Evolutionary conservation across 371 early-diverging fungal genomes (phyloP), one percentile per base, ranked within the genome.

Genomic region (Syncephalis plumigaleata): DNA sequence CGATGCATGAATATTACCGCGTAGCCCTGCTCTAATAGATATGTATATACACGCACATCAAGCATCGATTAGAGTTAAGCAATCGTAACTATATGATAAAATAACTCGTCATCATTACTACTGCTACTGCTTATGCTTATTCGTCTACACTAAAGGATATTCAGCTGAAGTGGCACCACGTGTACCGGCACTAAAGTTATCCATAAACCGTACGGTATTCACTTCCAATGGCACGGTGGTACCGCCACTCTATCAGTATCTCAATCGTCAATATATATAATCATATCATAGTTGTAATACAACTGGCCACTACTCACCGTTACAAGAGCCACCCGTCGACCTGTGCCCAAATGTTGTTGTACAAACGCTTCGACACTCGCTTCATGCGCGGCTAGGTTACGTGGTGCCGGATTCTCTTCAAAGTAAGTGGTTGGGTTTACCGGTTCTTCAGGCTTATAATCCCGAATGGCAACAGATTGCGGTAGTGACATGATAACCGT

Each of bases 181-280:
- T 2, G 85, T 93, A 22, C 98, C 98, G 13, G 86, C 90, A 48
- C 86, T 84, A 59, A 98, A 96, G 69, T 98, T 98, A 65, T 98
- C 98, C 49, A 98, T 77, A 61, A 94, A 98, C n/a, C 98, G 82
- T 24, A 98, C 97, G 4, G 94, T 98, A 53, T 95, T 79, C 50
- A 81, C 78, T 58, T 98, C 97, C 15, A 98, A 66, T 16, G 95
- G 97, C 15, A 95, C 95, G 0, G 90, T 92, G 1, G 98, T 98
- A 39, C 97, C 97, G 39, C 97, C 98, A 51, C 91, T 91, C 80
- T 79, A 56, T 24, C 38, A 42, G 16, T 7, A 47, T 39, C 23
- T 31, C 11, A 49, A 24, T 37, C 24, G 15, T 18, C n/a, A n/a
- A n/a, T n/a, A n/a, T n/a, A n/a, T n/a, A n/a, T n/a, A n/a, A n/a